Conservation (phyloP, 2,329 filamentous ascomycete genomes). For the Fusarium annulatum region DNA sequence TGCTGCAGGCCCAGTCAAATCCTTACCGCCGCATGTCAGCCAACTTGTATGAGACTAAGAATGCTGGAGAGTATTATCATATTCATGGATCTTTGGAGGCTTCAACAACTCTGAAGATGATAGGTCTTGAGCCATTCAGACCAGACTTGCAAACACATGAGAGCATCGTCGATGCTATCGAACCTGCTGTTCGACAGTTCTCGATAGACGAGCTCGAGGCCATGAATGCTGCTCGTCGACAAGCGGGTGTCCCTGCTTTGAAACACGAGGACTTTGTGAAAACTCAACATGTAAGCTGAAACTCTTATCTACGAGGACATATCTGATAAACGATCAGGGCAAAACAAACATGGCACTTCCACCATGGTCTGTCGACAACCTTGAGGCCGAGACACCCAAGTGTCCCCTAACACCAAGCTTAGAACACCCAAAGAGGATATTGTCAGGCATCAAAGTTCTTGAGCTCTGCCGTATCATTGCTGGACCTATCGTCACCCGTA, state of each 20-base stretch:
- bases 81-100: constrained; percentile 81
- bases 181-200: constrained; percentile 66
- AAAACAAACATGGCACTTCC: constrained; percentile 53
- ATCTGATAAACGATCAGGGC: constrained; percentile 53
- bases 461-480: constrained; percentile 82
- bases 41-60: constrained; percentile 76
- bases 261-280: constrained; percentile 69
- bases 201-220: constrained; percentile 66
- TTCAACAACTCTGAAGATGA: constrained; percentile 75
- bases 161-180: constrained; percentile 69
- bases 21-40: constrained; percentile 78
- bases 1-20: constrained; percentile 76
- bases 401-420: constrained; percentile 49
- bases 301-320: rapidly evolving
- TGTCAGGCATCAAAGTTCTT: constrained; percentile 75
- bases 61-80: constrained; percentile 76
- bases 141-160: constrained; percentile 71
- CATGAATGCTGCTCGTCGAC: constrained; percentile 65
- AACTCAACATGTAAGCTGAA: constrained; percentile 56
- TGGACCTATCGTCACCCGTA: constrained; percentile 76
- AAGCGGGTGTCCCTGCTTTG: constrained; percentile 70
- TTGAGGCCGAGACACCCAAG: constrained; percentile 63
- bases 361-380: constrained; percentile 61
- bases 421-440: constrained; percentile 45
- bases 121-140: constrained; percentile 71